phyloP scores from a whole-genome alignment of 192 early-diverging fungal genomes.

The Backusella liffmaniae region DNA sequence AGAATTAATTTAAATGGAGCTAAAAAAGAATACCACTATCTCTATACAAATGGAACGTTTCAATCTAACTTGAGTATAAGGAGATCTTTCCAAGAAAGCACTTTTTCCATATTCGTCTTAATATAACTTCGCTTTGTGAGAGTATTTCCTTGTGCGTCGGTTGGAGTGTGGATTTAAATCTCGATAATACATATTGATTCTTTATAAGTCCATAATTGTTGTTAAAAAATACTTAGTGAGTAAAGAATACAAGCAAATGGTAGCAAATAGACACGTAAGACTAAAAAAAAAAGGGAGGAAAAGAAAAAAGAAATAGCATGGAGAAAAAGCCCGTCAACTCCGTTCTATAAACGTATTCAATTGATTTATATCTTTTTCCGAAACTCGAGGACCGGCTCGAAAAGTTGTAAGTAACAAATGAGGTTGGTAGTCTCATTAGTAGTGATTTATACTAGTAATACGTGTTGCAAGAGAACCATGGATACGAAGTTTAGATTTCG shows the following conservation, averaged over 20 bases:
- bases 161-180: background rate
- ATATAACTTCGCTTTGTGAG: background rate
- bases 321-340: background rate
- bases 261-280: background rate
- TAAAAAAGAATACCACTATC: background rate
- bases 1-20: conserved; percentile 1
- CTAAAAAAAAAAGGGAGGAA: background rate
- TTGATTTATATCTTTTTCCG: background rate
- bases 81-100: background rate
- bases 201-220: background rate
- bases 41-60: background rate
- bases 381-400: background rate
- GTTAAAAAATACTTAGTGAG: background rate
- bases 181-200: background rate
- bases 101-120: background rate
- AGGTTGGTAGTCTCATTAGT: background rate
- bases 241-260: background rate
- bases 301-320: background rate
- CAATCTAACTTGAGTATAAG: background rate
- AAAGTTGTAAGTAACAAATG: background rate
- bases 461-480: background rate
- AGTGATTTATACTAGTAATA: conserved; percentile 2
- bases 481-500: background rate
- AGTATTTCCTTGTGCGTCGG: background rate
- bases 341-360: background rate